Base-by-base conservation (phyloP, 768 basidiomycete species). In the Mrakia frigida region DNA sequence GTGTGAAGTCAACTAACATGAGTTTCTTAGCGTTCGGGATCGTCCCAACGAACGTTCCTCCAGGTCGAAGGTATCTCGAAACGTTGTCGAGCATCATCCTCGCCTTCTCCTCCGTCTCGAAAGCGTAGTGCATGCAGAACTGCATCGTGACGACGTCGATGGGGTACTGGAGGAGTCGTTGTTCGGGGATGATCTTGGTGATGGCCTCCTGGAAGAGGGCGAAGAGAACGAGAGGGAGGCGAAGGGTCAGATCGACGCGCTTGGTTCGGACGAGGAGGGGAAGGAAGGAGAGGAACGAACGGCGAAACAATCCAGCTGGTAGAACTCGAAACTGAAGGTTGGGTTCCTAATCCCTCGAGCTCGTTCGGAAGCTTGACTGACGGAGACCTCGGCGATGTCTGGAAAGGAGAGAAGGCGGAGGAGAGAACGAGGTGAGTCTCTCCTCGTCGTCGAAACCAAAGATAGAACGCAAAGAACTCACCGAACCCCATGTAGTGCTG, bases 51-150 rank as follows among this genome's bases (percentile, higher is more conserved):
- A 98, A 97, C n/a, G 90, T 84, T 6, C 97, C 97, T 35, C 95
- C 96, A 37, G 87, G 86, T 41, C 91, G 86, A 63, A 99, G 86
- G 86, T 90, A 90, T 65, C 87, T 84, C 75, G 89, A 88, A 41
- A 94, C 95, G 82, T 99, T 99, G 52, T 89, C 87, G 43, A 99
- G 88, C 97, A 99, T 97, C 82, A 89, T 90, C 43, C 92, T 87
- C 35, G 90, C 92, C 82, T 97, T 97, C 76, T 87, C 85, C 41
- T 89, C 87, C n/a, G 88, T 91, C 83, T 98, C 94, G 82, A 99
- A 98, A 11, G 97, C 97, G 81, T 99, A 98, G 83, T 99, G 97
- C 92, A 99, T 98, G 84, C 97, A 98, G 83, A 99, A 99, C 82
- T 99, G 97, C 93, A 98, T 93, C 3, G 93, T 92, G 7, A 98